Percentiles rank a stretch among this genome's conserved stretches.
phyloP scores from a whole-genome alignment of 2,329 filamentous ascomycete species.

The Sporothrix schenckii region DNA sequence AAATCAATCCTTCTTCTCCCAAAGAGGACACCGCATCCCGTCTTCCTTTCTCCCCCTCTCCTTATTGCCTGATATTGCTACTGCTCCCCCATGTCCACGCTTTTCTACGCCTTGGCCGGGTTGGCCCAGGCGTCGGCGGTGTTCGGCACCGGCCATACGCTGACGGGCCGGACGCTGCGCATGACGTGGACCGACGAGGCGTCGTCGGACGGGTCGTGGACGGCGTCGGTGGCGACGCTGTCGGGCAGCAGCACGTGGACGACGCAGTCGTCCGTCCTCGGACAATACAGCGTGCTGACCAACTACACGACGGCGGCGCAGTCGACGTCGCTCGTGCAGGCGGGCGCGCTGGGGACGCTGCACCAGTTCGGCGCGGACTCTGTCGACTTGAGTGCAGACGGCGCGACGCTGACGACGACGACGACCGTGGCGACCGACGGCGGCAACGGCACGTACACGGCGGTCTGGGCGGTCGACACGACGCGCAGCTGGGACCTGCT shows the following conservation, averaged over 20 bases:
- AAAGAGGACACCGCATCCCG: not conserved
- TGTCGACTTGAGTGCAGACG: not conserved
- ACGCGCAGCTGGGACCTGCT: constrained; percentile 29
- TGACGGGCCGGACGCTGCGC: constrained; percentile 27
- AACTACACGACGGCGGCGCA: constrained; percentile 22
- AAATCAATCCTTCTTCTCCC: too few relatives aligned
- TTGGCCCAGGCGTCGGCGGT: constrained; percentile 9
- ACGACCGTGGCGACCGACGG: not conserved
- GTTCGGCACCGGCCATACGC: not conserved
- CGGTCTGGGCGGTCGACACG: constrained; percentile 29
- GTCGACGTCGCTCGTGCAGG: constrained; percentile 5
- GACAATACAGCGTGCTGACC: constrained; percentile 24
- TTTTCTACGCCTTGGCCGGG: constrained; percentile 9
- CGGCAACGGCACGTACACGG: constrained; percentile 29
- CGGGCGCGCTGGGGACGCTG: constrained; percentile 13
- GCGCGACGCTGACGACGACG: constrained; percentile 7
- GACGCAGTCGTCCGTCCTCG: not conserved
- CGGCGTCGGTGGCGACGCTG: constrained; percentile 6
- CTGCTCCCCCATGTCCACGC: not conserved
- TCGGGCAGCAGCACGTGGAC: not conserved
- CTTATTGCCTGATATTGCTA: too few relatives aligned
- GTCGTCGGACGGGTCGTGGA: constrained; percentile 9
- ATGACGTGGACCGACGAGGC: constrained; percentile 27
- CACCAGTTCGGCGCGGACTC: constrained; percentile 22
- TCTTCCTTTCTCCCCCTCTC: not conserved